phyloP scores from a whole-genome alignment of 805 yeast genomes.

The Barnettozyma californica region DNA sequence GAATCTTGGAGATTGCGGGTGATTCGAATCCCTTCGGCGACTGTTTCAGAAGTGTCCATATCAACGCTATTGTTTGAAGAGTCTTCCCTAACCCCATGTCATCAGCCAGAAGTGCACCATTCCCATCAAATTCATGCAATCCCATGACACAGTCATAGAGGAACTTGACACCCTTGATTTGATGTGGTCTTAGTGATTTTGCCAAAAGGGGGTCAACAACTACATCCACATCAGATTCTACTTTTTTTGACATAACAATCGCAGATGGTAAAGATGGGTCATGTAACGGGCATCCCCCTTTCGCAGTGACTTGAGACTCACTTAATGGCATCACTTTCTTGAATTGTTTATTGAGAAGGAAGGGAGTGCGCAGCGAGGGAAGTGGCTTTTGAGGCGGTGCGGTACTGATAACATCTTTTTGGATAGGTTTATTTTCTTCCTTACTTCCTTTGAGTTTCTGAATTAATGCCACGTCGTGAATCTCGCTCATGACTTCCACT shows the following conservation, averaged over 20 bases:
- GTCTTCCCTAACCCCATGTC: constrained; percentile 98
- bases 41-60: constrained; percentile 75
- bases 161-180: constrained; percentile 76
- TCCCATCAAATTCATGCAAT: constrained; percentile 38
- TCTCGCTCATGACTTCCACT: constrained; percentile 51
- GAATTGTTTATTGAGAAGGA: constrained; percentile 19
- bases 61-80: constrained; percentile 71
- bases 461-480: constrained; percentile 24
- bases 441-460: constrained; percentile 14
- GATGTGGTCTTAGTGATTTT: constrained; percentile 70
- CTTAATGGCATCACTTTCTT: constrained; percentile 21
- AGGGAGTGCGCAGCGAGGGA: constrained; percentile 7
- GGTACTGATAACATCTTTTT: background rate
- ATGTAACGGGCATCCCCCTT: constrained; percentile 31
- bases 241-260: constrained; percentile 35
- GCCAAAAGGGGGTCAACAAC: constrained; percentile 57
- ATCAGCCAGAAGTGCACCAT: constrained; percentile 87
- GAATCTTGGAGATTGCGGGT: constrained; percentile 46
- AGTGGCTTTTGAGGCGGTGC: background rate
- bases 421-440: background rate
- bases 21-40: constrained; percentile 40
- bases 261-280: constrained; percentile 34
- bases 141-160: constrained; percentile 83
- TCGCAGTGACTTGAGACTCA: constrained; percentile 11
- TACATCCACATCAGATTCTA: constrained; percentile 35